Conservation (phyloP, 2,329 filamentous ascomycete genomes). For the Paracamarosporium sp. region DNA sequence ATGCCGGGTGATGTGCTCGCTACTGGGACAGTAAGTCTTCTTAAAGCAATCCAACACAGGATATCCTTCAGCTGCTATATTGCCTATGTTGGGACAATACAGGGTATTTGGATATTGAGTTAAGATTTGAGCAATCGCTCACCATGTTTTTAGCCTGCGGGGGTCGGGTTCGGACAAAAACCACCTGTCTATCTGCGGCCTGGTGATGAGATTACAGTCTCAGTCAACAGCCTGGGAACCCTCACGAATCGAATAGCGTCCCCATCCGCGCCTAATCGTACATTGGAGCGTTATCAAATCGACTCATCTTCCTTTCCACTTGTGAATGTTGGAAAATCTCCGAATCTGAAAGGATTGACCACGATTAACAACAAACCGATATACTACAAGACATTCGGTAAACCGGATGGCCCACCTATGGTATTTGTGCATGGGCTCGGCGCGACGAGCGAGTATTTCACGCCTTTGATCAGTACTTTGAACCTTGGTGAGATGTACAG, state of each 20-base stretch:
- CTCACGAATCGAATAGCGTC: constrained; percentile 46
- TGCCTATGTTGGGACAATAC: no score
- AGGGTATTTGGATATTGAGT: no score
- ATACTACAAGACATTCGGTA: constrained; percentile 45
- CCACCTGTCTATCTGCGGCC: constrained; percentile 40
- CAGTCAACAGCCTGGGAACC: constrained; percentile 33
- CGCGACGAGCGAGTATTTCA: constrained; percentile 54
- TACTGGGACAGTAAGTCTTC: constrained; percentile 60
- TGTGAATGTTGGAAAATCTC: constrained; percentile 47
- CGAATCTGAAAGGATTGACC: constrained; percentile 43
- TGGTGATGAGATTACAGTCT: constrained; percentile 31
- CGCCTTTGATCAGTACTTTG: constrained; percentile 52
- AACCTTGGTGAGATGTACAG: constrained; percentile 37
- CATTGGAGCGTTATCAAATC: constrained; percentile 27
- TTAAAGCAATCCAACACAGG: no score
- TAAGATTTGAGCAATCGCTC: no score
- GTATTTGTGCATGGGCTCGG: constrained; percentile 65
- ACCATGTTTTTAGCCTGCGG: constrained; percentile 54
- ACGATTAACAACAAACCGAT: constrained; percentile 51
- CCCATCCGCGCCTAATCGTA: constrained; percentile 52
- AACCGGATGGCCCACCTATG: constrained; percentile 34
- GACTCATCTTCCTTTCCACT: constrained; percentile 38
- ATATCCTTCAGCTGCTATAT: no score
- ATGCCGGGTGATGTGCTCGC: constrained; percentile 56
- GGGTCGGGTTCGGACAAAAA: constrained; percentile 49